Evolutionary conservation across 148 eudicot genomes (phyloP).

Genomic region (Diospyros kaki): DNA sequence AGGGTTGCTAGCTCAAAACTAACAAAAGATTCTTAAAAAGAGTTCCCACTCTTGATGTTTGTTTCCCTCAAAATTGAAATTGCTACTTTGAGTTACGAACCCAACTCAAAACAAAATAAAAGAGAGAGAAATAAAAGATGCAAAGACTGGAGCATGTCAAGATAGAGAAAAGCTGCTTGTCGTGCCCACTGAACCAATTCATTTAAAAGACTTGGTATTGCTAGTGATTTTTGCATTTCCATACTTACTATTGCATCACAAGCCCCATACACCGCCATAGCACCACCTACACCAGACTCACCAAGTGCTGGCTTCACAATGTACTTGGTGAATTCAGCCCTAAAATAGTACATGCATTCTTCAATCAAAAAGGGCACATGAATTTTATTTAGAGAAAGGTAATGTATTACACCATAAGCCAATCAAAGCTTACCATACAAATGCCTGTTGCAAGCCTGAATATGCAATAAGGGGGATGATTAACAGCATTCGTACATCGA

Average conservation of each 20-base stretch:
- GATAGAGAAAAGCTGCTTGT: not conserved
- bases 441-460: slow-evolving; percentile 97
- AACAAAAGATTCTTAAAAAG: too few relatives aligned
- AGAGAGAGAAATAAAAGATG: not conserved
- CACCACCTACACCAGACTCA: slow-evolving; percentile 88
- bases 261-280: slow-evolving; percentile 91
- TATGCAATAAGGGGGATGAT: slow-evolving; percentile 88
- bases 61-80: too few relatives aligned
- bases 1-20: not conserved
- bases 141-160: not conserved
- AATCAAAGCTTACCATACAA: slow-evolving; percentile 67
- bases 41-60: too few relatives aligned
- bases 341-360: slow-evolving; percentile 19
- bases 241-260: slow-evolving; percentile 91
- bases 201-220: not conserved
- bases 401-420: not conserved
- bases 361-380: not conserved
- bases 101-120: not conserved
- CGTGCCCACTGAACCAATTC: not conserved
- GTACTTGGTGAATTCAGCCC: slow-evolving; percentile 87
- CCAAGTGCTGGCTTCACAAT: slow-evolving; percentile 85
- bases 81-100: not conserved
- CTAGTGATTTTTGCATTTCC: not conserved
- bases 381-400: not conserved
- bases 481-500: slow-evolving; percentile 66